Evolutionary conservation across 2,329 filamentous ascomycete genomes (phyloP).

Genomic region (Beauveria bassiana): DNA sequence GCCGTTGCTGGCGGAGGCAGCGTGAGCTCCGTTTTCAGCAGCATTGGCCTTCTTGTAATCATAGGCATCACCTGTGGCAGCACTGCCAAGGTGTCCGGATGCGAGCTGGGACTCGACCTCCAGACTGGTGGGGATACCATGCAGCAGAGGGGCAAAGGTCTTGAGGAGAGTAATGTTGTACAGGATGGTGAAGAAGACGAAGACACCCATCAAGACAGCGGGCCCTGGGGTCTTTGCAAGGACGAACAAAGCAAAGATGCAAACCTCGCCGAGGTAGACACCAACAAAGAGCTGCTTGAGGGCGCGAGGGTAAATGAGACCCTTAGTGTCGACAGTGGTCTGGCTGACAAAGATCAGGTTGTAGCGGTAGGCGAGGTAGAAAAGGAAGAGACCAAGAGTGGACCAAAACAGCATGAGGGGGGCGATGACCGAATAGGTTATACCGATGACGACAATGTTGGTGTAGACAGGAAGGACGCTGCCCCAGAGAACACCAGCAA

Average conservation of each 20-base stretch:
- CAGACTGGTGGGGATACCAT: conserved; percentile 60
- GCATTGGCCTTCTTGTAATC: conserved; percentile 15
- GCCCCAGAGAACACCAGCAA: conserved; percentile 68
- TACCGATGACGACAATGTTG: conserved; percentile 62
- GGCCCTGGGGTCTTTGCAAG: conserved; percentile 61
- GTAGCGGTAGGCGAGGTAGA: conserved; percentile 82
- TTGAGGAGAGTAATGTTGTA: conserved; percentile 67
- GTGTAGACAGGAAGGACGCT: conserved; percentile 68
- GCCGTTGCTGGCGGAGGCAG: conserved; percentile 12
- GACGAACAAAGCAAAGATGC: conserved; percentile 73
- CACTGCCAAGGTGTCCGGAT: conserved; percentile 8
- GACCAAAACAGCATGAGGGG: conserved; percentile 78
- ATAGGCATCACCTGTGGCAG: conserved; percentile 19
- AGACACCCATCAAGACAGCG: conserved; percentile 65
- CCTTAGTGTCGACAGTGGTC: conserved; percentile 75
- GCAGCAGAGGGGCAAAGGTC: conserved; percentile 63
- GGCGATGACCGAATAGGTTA: conserved; percentile 78
- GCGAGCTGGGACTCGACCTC: conserved; percentile 30
- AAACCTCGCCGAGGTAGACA: conserved; percentile 72
- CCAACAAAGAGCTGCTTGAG: conserved; percentile 80
- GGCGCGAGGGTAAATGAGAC: conserved; percentile 78
- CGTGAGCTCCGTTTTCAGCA: conserved; percentile 10
- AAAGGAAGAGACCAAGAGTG: conserved; percentile 64
- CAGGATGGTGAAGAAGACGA: conserved; percentile 67
- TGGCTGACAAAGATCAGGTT: conserved; percentile 78